Evolutionary conservation across 2,329 filamentous ascomycete genomes (phyloP).

Genomic region (Pseudogymnoascus sp.): DNA sequence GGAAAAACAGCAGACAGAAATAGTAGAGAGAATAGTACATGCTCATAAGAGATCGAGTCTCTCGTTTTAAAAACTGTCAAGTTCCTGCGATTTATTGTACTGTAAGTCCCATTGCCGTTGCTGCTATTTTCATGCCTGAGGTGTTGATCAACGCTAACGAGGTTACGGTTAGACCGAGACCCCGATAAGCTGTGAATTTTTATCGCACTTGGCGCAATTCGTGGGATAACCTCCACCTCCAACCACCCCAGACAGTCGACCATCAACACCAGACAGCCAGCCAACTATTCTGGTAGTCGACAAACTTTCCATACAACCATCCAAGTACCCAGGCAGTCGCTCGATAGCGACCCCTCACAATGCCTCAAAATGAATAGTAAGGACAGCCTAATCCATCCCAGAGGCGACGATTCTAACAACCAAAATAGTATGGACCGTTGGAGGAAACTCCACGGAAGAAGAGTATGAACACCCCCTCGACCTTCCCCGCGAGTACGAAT

Average conservation of each 20-base stretch:
- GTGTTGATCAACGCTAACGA: neutral
- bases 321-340: neutral
- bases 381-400: neutral
- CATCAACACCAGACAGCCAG: neutral
- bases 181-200: conserved; percentile 8
- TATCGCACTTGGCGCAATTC: conserved; percentile 8
- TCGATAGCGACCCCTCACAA: neutral
- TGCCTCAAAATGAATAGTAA: conserved; percentile 9
- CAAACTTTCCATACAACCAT: neutral
- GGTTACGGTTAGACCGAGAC: neutral
- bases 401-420: neutral
- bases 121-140: neutral
- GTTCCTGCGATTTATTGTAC: neutral
- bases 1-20: neutral
- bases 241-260: conserved; percentile 5
- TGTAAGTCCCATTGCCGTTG: conserved; percentile 46
- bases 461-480: neutral
- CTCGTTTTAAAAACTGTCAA: neutral
- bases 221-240: conserved; percentile 5
- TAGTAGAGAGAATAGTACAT: neutral
- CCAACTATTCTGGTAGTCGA: neutral
- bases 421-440: conserved; percentile 9
- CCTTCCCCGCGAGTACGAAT: neutral
- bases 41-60: neutral
- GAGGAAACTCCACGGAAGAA: conserved; percentile 9